These are phyloP conservation scores for Aspergillus steynii DNA, from an alignment of 495 filamentous ascomycete species.

Conservation along the genomic window DNA sequence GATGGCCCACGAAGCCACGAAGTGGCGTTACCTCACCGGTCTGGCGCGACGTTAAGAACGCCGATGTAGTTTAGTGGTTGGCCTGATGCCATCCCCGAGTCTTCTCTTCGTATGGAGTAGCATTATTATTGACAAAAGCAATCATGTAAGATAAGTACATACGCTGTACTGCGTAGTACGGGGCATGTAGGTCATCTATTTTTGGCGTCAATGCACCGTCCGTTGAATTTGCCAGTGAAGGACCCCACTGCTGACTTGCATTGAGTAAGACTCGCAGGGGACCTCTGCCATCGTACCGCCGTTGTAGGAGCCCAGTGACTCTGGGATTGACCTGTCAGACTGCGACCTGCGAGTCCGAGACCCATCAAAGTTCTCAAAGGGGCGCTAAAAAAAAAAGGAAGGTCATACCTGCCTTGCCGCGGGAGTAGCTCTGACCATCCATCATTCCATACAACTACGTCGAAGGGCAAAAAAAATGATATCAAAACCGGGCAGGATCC, in stretches of 20 bases:
- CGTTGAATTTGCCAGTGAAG: background rate
- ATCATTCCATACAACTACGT: no score
- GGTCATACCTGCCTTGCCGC: no score
- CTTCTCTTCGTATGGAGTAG: no score
- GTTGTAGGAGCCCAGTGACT: no score
- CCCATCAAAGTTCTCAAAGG: no score
- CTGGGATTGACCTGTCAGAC: no score
- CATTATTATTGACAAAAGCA: no score
- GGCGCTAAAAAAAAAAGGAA: no score
- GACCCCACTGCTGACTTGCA: background rate
- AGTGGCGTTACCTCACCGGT: background rate
- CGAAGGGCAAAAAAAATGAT: background rate
- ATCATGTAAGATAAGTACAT: background rate
- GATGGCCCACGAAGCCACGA: background rate
- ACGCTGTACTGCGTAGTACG: background rate
- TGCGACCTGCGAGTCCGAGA: no score
- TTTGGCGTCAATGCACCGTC: constrained; percentile 6
- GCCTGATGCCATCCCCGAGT: background rate
- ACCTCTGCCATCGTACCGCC: no score
- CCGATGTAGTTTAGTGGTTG: background rate
- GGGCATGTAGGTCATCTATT: background rate
- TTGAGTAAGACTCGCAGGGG: background rate
- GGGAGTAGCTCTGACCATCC: no score
- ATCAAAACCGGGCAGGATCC: background rate
- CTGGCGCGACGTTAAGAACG: background rate